Evolutionary conservation across 192 early-diverging fungal genomes (phyloP), one percentile per base, ranked within the genome.

Genomic region (Haplosporangium gracile): DNA sequence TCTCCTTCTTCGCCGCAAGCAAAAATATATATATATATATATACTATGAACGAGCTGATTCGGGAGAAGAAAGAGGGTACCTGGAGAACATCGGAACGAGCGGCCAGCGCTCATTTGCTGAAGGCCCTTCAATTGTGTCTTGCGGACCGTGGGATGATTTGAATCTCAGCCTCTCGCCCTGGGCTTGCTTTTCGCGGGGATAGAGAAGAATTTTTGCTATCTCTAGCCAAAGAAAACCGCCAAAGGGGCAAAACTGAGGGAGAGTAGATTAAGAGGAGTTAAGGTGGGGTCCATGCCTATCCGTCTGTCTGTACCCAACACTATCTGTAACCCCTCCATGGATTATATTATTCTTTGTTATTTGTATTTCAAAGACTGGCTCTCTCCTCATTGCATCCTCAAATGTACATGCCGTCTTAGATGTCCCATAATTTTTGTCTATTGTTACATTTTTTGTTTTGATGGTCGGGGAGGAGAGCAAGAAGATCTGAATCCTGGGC

Each of bases 21-120:
- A 26, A 9, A 57, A 26, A 9, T 10, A 57, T 4, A 57, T 26
- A 26, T n/a, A n/a, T n/a, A n/a, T n/a, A 26, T 1, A 57, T 0
- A 29, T 2, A 65, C 29, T n/a, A 32, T 1, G 51, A 57, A 57
- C 55, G 29, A 65, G 26, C 29, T 63, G n/a, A 63, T 26, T 26
- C 60, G 60, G 60, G 26, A 34, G 29, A 29, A 15, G 13, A 32
- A 65, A 15, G 13, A 11, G 26, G 60, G 9, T 11, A 15, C 3
- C 60, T 65, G 60, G 60, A 32, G 60, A 65, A 65, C 60, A 34
- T 65, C 60, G 60, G 60, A 65, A 65, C 60, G n/a, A 32, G 60
- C 57, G 13, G 10, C 26, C n/a, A 34, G 60, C 60, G n/a, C 29
- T 65, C 26, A 65, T 65, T 65, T 65, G 60, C 60, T 65, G 60